Base-by-base conservation (phyloP, 2,329 filamentous ascomycete genomes). In the Myriangium duriaei region DNA sequence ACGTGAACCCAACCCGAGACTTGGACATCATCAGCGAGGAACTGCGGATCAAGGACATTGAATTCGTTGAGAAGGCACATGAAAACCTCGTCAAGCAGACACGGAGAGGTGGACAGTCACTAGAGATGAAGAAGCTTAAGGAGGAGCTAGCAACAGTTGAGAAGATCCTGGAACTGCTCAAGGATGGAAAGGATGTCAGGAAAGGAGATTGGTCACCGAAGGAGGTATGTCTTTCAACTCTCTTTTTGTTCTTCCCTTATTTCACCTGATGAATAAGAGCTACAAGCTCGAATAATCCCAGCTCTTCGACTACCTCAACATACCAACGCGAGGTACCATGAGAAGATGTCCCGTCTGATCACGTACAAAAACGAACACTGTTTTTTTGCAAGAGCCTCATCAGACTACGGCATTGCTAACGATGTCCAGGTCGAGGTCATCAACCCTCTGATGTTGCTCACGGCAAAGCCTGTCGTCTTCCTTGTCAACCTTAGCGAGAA, bases 191-290 rank as follows among this genome's bases (percentile, higher is more conserved):
- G 60, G 87, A 96, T 56, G 79, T 98, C 53, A 79, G 91, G 53
- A 91, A 94, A 66, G 81, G 81, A 55, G 74, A 75, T 58, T 98
- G 91, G 91, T 53, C 61, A 29, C 81, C 86, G 35, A 98, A 96
- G 68, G 91, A 98, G 83, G 91, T 96, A 81, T 64, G 80, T 62
- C 40, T 44, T 49, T 44, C 41, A 33, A 19, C 41, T 42, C 44
- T 46, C 52, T 48, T 46, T 46, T 34, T 47, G 44, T 33, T 21
- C 39, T 47, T 14, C 32, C 21, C 50, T 52, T 47, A 45, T 51
- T 53, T 76, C 67, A 60, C 53, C 79, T 94, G 91, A 96, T 96
- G 91, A 96, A 79, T 81, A 93, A 94, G 81, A 91, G 86, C 84
- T 78, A 73, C 69, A 69, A 73, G 83, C 81, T 81, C 36, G 29